Evolutionary conservation across 2,329 filamentous ascomycete species (phyloP), one percentile per base, ranked within the genome.

Genomic region (Niveomyces coronatus): DNA sequence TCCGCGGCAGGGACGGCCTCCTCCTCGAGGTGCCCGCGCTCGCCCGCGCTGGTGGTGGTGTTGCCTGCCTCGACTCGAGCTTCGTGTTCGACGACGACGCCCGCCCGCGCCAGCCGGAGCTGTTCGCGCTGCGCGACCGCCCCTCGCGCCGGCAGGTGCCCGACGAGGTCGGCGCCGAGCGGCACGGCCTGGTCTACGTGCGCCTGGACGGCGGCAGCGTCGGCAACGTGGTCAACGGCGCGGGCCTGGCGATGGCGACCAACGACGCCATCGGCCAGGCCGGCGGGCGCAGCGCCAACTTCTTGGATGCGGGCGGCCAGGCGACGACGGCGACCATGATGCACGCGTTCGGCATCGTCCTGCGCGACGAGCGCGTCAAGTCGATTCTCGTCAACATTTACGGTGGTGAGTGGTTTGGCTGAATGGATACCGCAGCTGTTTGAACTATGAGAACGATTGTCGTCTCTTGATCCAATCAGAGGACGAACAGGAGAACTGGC

Each of bases 171-270:
- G 56, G 61, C 24, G 63, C 70, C 2, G 58, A 64, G 14, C 68
- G 71, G 41, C 65, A 79, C 41, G 85, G 85, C 4, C 86, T 94
- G 48, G 82, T 91, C 1, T 93, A 88, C 55, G 71, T 93, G 45
- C 79, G 74, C 49, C 60, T 70, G 41, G 48, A 57, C 2, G 66
- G 69, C 2, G 66, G 69, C 3, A 77, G 77, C 44, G 79, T 94
- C 37, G 87, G 85, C 26, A 94, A 83, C 1, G 66, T 93, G 45
- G 85, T 94, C 46, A 94, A 94, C 52, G 86, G 87, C 30, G 87
- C 88, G 0, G 87, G 87, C 0, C 71, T 94, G 2, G 86, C 86
- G 0, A 91, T 94, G 83, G 91, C 91, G 55, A 94, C 86, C 0
- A 78, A 88, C 43, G 87, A 94, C 55, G 82, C 83, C 0, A 73